These are phyloP conservation scores for Ceratocystis variospora DNA, from an alignment of 2,329 filamentous ascomycete genomes.

Conservation along the genomic window DNA sequence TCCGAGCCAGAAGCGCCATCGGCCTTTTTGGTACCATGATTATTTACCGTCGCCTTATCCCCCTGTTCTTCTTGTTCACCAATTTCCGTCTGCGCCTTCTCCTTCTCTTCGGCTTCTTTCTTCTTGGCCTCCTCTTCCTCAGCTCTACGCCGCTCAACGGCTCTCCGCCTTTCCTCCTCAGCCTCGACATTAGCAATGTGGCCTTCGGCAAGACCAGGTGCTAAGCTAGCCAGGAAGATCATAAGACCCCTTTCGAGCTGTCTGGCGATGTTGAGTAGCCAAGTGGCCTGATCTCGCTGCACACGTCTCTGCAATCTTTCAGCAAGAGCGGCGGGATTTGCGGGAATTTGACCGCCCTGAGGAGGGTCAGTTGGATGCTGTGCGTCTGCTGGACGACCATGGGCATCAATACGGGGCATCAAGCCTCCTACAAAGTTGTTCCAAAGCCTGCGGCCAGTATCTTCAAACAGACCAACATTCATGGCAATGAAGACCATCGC, in stretches of 20 bases:
- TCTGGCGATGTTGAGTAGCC: constrained; percentile 33
- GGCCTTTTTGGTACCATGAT: background rate
- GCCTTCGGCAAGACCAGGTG: constrained; percentile 50
- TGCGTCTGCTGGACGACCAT: constrained; percentile 29
- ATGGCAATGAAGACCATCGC: constrained; percentile 44
- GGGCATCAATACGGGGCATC: constrained; percentile 30
- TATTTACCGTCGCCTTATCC: background rate
- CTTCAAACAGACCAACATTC: constrained; percentile 43
- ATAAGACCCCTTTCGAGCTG: constrained; percentile 43
- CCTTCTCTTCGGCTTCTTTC: constrained; percentile 16
- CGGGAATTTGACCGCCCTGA: background rate
- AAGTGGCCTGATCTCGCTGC: constrained; percentile 33
- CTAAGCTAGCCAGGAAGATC: constrained; percentile 51
- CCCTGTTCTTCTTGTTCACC: background rate
- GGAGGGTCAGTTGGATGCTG: constrained; percentile 21
- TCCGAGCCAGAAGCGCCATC: background rate
- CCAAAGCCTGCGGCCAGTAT: constrained; percentile 42
- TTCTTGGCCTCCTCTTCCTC: constrained; percentile 23
- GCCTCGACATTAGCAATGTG: constrained; percentile 48
- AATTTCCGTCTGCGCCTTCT: background rate
- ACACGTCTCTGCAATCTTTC: constrained; percentile 39
- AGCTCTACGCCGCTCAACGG: constrained; percentile 26
- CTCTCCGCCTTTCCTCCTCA: constrained; percentile 34
- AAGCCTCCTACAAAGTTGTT: constrained; percentile 43
- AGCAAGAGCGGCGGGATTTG: constrained; percentile 36